Conservation (phyloP, 2,329 filamentous ascomycete species). For the Stagonosporopsis cucurbitacearum region DNA sequence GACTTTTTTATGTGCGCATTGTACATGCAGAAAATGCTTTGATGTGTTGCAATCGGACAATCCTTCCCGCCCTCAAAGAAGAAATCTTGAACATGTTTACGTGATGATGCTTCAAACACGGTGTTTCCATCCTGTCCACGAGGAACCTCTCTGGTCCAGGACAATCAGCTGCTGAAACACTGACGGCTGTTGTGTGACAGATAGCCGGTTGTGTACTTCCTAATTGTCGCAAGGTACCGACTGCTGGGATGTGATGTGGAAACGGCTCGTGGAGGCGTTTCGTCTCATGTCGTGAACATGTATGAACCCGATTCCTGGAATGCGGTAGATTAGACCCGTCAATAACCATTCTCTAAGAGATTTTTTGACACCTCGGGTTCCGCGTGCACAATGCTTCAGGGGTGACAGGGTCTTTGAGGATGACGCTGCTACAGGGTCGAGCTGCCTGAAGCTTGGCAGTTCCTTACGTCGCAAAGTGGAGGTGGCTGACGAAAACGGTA, state of each 20-base stretch:
- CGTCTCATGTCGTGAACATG: slow-evolving; percentile 9
- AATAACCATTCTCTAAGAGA: background rate
- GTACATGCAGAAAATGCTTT: background rate
- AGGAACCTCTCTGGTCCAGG: background rate
- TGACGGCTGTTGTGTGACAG: slow-evolving; percentile 9
- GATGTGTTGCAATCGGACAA: background rate
- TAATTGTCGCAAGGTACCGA: slow-evolving; percentile 4
- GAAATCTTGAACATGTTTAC: background rate
- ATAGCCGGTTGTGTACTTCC: slow-evolving; percentile 1
- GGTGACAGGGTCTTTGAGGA: slow-evolving; percentile 2
- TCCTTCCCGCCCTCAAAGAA: too few relatives aligned
- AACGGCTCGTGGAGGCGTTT: slow-evolving; percentile 15
- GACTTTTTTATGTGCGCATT: background rate
- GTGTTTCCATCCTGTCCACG: background rate
- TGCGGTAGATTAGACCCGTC: slow-evolving; percentile 6
- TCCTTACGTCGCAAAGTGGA: slow-evolving; percentile 2
- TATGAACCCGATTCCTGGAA: slow-evolving; percentile 11
- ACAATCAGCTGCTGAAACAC: slow-evolving; percentile 1
- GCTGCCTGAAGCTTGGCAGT: slow-evolving; percentile 10
- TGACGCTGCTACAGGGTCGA: background rate
- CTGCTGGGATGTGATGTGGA: slow-evolving; percentile 1
- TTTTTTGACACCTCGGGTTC: slow-evolving; percentile 3
- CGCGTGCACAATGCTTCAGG: slow-evolving; percentile 4
- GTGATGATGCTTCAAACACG: background rate
- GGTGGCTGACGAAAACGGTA: slow-evolving; percentile 3